Base-by-base conservation (phyloP, 306 rosid species). In the Heteromeles arbutifolia region DNA sequence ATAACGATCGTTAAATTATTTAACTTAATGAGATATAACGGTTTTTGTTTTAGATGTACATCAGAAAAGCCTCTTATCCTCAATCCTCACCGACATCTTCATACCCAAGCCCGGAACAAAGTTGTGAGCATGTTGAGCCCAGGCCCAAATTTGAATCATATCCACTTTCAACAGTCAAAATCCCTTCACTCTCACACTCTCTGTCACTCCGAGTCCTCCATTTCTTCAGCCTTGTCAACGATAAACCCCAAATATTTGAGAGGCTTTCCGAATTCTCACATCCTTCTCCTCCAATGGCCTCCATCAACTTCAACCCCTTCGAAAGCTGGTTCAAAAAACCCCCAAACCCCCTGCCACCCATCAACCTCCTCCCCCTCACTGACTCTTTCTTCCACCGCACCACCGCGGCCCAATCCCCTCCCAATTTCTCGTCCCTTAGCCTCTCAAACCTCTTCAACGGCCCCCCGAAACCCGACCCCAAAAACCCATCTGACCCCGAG, bases 241-340 rank as follows among this genome's bases (percentile, higher is more conserved):
- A 14, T 50, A 70, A 31, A 70, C 53, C 22, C 63, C 26, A 15
- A 9, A 70, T 11, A 18, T 43, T 43, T 43, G 10, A 21, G 11
- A 65, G 25, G 19, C 14, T 39, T 29, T 29, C 31, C 31, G 0
- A 29, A 29, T 29, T 29, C 37, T 34, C 37, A 34, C 37, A 34
- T 34, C 37, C 37, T 34, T 31, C 21, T 48, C 21, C 78, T 29
- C 22, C 50, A 50, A 94, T 92, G 98, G 89, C 93, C 78, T 90
- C 98, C 57, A 87, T 95, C 45, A 92, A 89, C 75, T 89, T 95
- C 87, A 92, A 92, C 76, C 89, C 93, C 11, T 92, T 90, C 37
- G 87, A 82, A 21, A 84, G 82, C 79, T 95, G 98, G 98, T 95
- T 92, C 86, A 67, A 79, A 2, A 92, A 83, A 43, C 97, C 90